Evolutionary conservation across 805 yeast species (phyloP), one percentile per base, ranked within the genome.

Genomic region (Barnettozyma salicaria): DNA sequence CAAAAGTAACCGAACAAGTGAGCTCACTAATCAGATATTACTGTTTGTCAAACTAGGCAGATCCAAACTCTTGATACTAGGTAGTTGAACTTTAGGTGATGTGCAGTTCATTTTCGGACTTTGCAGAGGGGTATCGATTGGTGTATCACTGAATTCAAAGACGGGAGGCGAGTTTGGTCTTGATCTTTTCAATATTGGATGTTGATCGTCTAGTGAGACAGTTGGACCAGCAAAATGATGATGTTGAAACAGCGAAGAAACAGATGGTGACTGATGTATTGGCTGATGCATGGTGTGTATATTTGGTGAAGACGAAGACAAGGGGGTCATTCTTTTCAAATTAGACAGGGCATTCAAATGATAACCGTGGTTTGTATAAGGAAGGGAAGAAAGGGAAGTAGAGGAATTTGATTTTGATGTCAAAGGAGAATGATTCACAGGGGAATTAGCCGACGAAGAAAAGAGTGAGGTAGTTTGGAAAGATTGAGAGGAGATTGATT

Each of bases 101-200:
- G 33, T 21, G 2, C 55, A 45, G 20, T 35, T 30, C 30, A 70
- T 46, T 31, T 58, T 68, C n/a, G 76, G 76, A 32, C 72, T 64
- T 38, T 71, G 75, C 20, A 63, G 48, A 11, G 74, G 74, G 0
- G 76, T 71, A 40, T 67, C 70, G 27, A 70, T 45, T 9, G 76
- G 76, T 6, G 76, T 71, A 11, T 68, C 74, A 35, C 56, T 59
- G 4, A 53, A 20, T 10, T 48, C 52, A 41, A 31, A 74, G 65
- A 47, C 27, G 17, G 58, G 55, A 17, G 76, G 76, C 9, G 74
- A 68, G 49, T 61, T 68, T 21, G 76, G 75, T 43, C 75, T 56
- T 12, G 73, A 67, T 48, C 64, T 67, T 54, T 68, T 70, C 21
- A 25, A 19, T 4, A 37, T 36, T 59, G 55, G 50, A 53, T 60